Conservation (phyloP, 306 rosid genomes). For the Rosa persica region DNA sequence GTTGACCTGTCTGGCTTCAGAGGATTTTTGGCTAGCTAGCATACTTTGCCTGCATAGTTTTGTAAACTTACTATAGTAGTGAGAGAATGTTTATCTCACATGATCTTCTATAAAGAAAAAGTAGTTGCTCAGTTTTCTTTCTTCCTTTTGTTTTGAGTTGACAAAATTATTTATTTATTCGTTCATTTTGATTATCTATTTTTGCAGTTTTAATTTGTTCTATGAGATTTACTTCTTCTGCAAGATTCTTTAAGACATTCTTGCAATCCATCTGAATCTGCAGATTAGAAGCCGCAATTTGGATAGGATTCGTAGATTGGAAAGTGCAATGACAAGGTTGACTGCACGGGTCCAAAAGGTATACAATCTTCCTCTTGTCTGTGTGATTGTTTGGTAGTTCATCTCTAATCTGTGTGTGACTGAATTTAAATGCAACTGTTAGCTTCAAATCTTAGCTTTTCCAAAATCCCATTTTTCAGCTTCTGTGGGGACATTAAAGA, state of each 20-base stretch:
- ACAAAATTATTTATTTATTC: not conserved
- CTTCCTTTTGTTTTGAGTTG: not conserved
- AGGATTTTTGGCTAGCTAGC: not conserved
- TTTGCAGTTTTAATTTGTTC: no score
- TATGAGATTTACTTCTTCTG: not conserved
- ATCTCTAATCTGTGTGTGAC: not conserved
- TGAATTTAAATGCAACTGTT: not conserved
- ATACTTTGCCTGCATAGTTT: not conserved
- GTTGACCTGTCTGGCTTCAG: not conserved
- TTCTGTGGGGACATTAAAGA: not conserved
- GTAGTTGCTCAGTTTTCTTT: not conserved
- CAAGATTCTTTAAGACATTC: not conserved
- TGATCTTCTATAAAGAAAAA: not conserved
- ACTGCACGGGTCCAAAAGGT: conserved; percentile 99
- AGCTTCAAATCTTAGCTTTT: not conserved
- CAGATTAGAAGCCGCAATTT: conserved; percentile 95
- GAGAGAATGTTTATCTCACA: not conserved
- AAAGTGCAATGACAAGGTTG: conserved; percentile 98
- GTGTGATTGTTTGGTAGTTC: not conserved
- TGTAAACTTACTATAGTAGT: not conserved
- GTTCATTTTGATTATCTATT: not conserved
- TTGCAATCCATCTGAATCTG: conserved; percentile 21
- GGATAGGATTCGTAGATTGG: conserved; percentile 93
- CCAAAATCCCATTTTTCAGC: not conserved
- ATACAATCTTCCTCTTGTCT: conserved; percentile 3